Evolutionary conservation across 805 yeast species (phyloP), one percentile per base, ranked within the genome.

Genomic region (Myxozyma mucilagina): DNA sequence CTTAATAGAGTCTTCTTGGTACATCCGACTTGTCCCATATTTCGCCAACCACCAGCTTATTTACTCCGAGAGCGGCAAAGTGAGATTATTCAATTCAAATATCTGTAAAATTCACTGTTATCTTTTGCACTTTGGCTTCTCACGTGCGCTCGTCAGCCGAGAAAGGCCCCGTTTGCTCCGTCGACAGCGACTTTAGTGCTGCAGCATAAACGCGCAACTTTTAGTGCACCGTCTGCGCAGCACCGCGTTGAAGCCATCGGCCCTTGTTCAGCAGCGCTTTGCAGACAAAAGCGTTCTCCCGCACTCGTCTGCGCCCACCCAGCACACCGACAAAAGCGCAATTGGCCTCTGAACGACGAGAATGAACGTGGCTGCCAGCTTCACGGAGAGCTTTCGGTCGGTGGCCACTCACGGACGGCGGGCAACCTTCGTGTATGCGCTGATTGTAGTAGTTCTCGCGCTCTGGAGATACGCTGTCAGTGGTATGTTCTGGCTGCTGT

Each of bases 391-490:
- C 9, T 16, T 59, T 10, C 42, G 34, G 34, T 18, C 48, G 45
- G 41, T 51, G 9, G 32, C 47, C 36, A 57, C 49, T 14, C 66
- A 62, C 45, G 31, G 47, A 13, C 42, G 39, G 47, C 60, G 60
- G 45, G 49, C 57, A 11, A 34, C 58, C 36, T 47, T 53, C 47
- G 6, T 43, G 48, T 63, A 61, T 55, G 67, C 49, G 51, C 20
- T 44, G 29, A 34, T 53, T 32, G 62, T 63, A 38, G 31, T 63
- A 39, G 16, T 56, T 16, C 38, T 61, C 35, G 64, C 67, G 35
- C 51, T 63, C 47, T 56, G 59, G 59, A 56, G 67, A 16, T 57
- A 49, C 53, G 65, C 61, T 20, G 20, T 47, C 9, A n/a, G 38
- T 34, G 67, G 66, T 62, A 38, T 34, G 61, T n/a, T 32, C 45